Base-by-base conservation (phyloP, 2,329 filamentous ascomycete genomes). In the Phoma sp. region DNA sequence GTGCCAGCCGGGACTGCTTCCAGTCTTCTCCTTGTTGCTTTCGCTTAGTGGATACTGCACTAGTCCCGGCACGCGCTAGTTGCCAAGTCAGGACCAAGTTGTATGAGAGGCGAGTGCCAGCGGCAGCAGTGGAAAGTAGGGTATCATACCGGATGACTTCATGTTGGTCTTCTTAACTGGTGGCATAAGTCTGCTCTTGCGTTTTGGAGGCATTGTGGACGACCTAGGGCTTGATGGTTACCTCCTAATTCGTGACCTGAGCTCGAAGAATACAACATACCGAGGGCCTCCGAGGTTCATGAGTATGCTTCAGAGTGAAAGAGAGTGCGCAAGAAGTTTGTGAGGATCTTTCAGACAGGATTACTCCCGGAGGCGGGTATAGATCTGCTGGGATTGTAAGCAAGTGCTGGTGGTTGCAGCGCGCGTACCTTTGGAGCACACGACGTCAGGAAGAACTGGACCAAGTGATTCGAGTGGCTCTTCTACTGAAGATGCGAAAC, bases 1-100 rank as follows among this genome's bases (percentile, higher is more conserved):
- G 78, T 69, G 77, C 75, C 60, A 80, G 77, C 63, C 77, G 71
- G 61, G 73, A 73, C 58, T 57, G 54, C 48, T 57, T 57, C 48
- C 47, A 56, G 53, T 56, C 53, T 55, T 56, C 53, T 57, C 54
- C 54, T 57, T 48, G 47, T 57, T 51, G 47, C 47, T 57, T 69
- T 75, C 70, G 73, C 71, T 74, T 76, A 72, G 64, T 75, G 68
- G 63, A 51, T 37, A 56, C 55, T 55, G 66, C 62, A 64, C 72
- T 73, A 70, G 64, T 57, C 59, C 61, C 55, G 47, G 57, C 68
- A 60, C 58, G 64, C 60, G 63, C 69, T 67, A 62, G 40, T 57
- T 70, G 73, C 69, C 71, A 74, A 74, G 70, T 60, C 74, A 74
- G 70, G 59, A 60, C 57, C 59, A 58, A 57, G 61, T 71, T 71